These are phyloP conservation scores for Eucalyptus erythrocorys DNA, from an alignment of 345 rosid genomes.

Conservation along the genomic window DNA sequence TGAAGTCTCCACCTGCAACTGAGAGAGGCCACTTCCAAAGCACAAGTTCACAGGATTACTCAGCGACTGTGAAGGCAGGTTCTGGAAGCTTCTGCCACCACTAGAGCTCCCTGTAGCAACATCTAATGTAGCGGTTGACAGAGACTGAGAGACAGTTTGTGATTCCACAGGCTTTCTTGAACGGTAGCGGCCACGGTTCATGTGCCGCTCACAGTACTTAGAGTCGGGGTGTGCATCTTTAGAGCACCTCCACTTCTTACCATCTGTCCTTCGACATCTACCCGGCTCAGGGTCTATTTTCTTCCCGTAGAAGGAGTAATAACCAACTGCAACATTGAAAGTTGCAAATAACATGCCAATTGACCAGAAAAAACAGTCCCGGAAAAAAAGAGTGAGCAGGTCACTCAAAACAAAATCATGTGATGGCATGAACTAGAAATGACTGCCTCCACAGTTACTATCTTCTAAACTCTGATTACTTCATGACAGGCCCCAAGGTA, in stretches of 20 bases:
- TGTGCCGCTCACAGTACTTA: conserved; percentile 51
- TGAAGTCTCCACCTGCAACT: conserved; percentile 3
- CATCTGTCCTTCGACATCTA: conserved; percentile 77
- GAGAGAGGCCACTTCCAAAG: conserved; percentile 7
- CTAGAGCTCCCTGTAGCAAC: conserved; percentile 9
- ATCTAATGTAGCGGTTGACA: conserved; percentile 2
- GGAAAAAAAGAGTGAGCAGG: not conserved
- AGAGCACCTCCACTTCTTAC: conserved; percentile 95
- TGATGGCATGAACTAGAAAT: not conserved
- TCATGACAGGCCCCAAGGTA: not conserved
- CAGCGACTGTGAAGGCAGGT: conserved; percentile 1
- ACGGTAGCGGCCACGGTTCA: conserved; percentile 43
- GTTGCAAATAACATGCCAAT: not conserved
- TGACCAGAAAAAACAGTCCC: not conserved
- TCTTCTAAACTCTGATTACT: not conserved
- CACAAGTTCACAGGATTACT: not conserved
- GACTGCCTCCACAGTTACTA: not conserved
- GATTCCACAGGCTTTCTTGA: conserved; percentile 66
- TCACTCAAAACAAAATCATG: not conserved
- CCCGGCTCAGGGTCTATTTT: conserved; percentile 82
- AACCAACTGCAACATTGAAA: conserved; percentile 9
- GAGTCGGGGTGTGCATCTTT: conserved; percentile 68
- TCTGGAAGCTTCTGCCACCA: conserved; percentile 6
- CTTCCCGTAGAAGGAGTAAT: conserved; percentile 39
- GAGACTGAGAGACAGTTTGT: conserved; percentile 16